A percentile compares a stretch with the other conserved stretches of the same genome.
Conservation (phyloP, 2,329 filamentous ascomycete genomes). For the Aspergillus ibericus region DNA sequence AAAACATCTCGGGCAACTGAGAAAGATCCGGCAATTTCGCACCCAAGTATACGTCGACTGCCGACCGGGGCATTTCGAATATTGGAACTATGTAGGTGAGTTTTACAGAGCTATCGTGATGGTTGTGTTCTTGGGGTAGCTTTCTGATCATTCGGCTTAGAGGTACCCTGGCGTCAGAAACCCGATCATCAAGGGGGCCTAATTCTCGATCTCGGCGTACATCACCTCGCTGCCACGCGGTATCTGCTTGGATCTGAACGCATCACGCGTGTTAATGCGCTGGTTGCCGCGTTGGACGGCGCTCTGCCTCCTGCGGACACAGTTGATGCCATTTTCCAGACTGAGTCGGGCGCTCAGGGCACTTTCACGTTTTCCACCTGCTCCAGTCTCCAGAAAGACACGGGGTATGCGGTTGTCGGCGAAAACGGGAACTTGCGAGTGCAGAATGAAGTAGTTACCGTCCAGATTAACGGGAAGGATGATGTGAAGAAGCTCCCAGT, state of each 20-base stretch:
- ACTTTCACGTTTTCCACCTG: slow-evolving; percentile 49
- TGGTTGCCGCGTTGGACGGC: slow-evolving; percentile 55
- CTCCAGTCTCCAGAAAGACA: not conserved
- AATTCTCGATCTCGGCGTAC: slow-evolving; percentile 73
- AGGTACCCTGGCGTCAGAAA: slow-evolving; percentile 64
- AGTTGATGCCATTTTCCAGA: slow-evolving; percentile 59
- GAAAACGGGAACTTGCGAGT: slow-evolving; percentile 42
- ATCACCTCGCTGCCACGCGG: slow-evolving; percentile 65
- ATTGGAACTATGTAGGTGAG: not conserved
- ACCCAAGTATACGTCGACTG: slow-evolving; percentile 7
- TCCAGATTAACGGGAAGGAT: slow-evolving; percentile 6
- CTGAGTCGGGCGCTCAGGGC: slow-evolving; percentile 56
- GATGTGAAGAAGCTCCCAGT: slow-evolving; percentile 1
- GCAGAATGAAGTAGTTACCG: slow-evolving; percentile 7
- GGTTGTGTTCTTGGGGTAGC: not conserved
- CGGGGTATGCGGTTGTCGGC: slow-evolving; percentile 13
- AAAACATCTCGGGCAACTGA: slow-evolving; percentile 52
- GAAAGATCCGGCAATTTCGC: slow-evolving; percentile 46
- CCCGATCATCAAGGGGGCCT: slow-evolving; percentile 75
- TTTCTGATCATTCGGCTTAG: slow-evolving; percentile 17
- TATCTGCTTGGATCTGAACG: slow-evolving; percentile 50
- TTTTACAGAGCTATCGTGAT: not conserved
- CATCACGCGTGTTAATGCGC: slow-evolving; percentile 54
- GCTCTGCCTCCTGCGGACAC: slow-evolving; percentile 67
- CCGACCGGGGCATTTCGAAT: not conserved